Base-by-base conservation (phyloP, 352 stramenopile species). In the Pythium utonaiense region DNA sequence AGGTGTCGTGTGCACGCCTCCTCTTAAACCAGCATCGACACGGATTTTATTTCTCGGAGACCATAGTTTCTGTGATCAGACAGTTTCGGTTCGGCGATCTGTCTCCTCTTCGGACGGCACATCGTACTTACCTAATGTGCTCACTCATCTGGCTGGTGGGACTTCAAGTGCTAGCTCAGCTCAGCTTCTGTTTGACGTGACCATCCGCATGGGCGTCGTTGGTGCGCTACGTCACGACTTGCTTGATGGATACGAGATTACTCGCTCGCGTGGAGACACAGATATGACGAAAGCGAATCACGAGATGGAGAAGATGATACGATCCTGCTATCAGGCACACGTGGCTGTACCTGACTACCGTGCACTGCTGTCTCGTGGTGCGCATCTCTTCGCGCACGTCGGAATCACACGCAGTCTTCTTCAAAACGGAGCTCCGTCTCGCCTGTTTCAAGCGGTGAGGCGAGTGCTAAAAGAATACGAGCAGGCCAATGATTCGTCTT, bases 391-490 rank as follows among this genome's bases (percentile, higher is more conserved):
- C 44, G 57, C 71, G 1, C 67, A 64, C 42, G 21, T 89, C 44
- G 80, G 80, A 6, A 48, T 77, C 8, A 44, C 75, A 36, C 53
- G 74, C 8, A 56, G 58, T 7, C 59, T 89, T 14, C 17, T 86
- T 0, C 52, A 60, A 30, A 56, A 57, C 1, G 30, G 64, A 34
- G 74, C 78, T 28, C 67, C 80, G 1, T 14, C 75, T 17, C 36
- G 17, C 1, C 68, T 84, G 28, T 53, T 89, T 0, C 53, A 24
- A 31, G 45, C 58, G 10, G 58, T 83, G 19, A 41, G 41, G 13
- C 33, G 16, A 7, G 57, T 85, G 13, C 41, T 86, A 17, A 36
- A 47, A 3, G 76, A 83, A 48, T 88, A 86, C 27, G 77, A 85
- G 34, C 45, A 61, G 30, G 25, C n/a, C 25, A 33, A 56, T 19